Base-by-base conservation (phyloP, 768 basidiomycete genomes). In the Mycena amicta region DNA sequence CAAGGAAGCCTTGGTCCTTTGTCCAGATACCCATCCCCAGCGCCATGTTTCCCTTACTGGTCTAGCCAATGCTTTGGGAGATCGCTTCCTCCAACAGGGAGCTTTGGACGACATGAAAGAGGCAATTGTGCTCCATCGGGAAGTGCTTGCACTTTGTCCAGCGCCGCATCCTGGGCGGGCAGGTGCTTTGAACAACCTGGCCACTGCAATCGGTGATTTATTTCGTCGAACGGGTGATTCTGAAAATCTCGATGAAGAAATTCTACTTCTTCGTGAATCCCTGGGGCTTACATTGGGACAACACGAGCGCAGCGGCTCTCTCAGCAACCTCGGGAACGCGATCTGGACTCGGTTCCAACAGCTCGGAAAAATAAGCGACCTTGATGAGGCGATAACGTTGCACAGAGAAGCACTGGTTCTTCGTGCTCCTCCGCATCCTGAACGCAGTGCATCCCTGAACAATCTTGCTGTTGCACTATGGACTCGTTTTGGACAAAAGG, bases 271-370 rank as follows among this genome's bases (percentile, higher is more conserved):
- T 37, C 33, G 33, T 18, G 11, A 37, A 18, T 8, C 33, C 18
- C 33, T 37, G 11, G 11, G 18, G 33, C 33, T 37, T 8, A 8
- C 8, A 18, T 8, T 37, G 18, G 11, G 8, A 18, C 33, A 8
- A 37, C 8, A 37, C 18, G 33, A 37, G 18, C 33, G 18, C 11
- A 18, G 11, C 18, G 11, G 18, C 18, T 8, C 33, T 18, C 18
- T 8, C 18, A 37, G 18, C 33, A 37, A 37, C 18, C 33, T 37
- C 11, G 33, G 33, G 18, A 37, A 66, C 39, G 65, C 66, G 3
- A 62, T 74, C 15, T 28, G 62, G 12, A 57, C 63, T 51, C 72
- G 66, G 22, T 75, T 75, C 50, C 64, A 67, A 25, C 53, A 64
- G 2, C 54, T 56, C 11, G 59, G 55, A 4, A 41, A 67, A 50